Evolutionary conservation across 371 early-diverging fungal species (phyloP), one percentile per base, ranked within the genome.

Genomic region (Lichtheimia ramosa): DNA sequence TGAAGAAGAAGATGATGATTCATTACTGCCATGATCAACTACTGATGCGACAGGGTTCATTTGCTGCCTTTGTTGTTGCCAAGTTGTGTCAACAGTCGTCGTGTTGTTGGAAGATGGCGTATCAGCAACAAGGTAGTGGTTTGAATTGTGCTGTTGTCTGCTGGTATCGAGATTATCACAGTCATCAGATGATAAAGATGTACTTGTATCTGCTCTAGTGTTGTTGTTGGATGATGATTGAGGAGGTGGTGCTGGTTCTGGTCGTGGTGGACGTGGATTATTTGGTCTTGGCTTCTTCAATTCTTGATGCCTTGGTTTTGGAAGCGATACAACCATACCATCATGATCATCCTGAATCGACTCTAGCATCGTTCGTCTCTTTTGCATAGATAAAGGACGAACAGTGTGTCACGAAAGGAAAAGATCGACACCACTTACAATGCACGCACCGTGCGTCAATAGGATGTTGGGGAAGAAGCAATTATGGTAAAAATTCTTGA

Each of bases 401-500:
- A 6, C 34, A 10, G 34, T 34, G 34, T 34, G 34, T 34, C 34
- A 34, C 34, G 34, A 34, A 34, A 34, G 34, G 34, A 34, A 34
- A 34, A 34, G 34, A 34, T 34, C 34, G 34, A 34, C 34, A 34
- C 34, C 34, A 34, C 34, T 34, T n/a, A 27, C 20, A 27, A 53
- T 24, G 39, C 53, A 53, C 53, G 53, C 53, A 40, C 53, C 53
- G 16, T 40, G 18, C 40, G 14, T 16, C 15, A 25, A 28, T 56
- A 25, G 48, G 34, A 34, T 34, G 57, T 28, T 28, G 34, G 28
- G 48, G 23, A 48, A 18, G n/a, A 18, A 48, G 28, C 34, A 28
- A 28, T 48, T 56, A 48, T 56, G 48, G 57, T 56, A 56, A 56
- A 56, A 56, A 48, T 56, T 56, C 57, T 56, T 56, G 57, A 56